These are phyloP conservation scores for Lecanicillium sp. DNA, from an alignment of 2,329 filamentous ascomycete species.

Conservation along the genomic window DNA sequence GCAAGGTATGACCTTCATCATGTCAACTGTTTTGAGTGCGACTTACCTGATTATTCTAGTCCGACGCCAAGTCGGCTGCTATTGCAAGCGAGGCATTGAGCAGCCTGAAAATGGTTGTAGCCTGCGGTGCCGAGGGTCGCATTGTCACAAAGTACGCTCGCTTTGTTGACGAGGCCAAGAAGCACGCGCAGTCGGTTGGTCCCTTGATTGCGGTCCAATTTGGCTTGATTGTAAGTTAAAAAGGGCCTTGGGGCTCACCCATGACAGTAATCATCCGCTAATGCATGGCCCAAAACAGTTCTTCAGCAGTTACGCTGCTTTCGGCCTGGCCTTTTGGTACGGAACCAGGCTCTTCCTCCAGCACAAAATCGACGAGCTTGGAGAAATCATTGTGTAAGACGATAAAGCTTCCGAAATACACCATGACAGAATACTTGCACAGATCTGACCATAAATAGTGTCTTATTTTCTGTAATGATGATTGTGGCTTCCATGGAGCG, in stretches of 20 bases:
- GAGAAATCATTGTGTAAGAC: slow-evolving; percentile 51
- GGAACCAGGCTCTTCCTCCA: slow-evolving; percentile 47
- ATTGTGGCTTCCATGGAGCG: slow-evolving; percentile 51
- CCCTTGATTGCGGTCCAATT: slow-evolving; percentile 50
- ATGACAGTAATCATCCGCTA: no score
- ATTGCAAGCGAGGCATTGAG: slow-evolving; percentile 57
- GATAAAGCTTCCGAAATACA: not conserved
- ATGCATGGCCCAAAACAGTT: slow-evolving; percentile 36
- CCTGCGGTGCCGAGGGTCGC: slow-evolving; percentile 54
- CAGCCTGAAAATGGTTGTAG: slow-evolving; percentile 55
- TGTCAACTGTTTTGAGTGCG: no score
- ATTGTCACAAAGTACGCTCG: slow-evolving; percentile 47
- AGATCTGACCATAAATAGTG: slow-evolving; percentile 24
- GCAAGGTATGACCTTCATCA: no score
- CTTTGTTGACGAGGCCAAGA: slow-evolving; percentile 49
- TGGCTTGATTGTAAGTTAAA: slow-evolving; percentile 36
- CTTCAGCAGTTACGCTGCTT: slow-evolving; percentile 46
- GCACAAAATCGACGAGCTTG: slow-evolving; percentile 41
- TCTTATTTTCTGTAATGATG: slow-evolving; percentile 54
- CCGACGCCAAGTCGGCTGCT: slow-evolving; percentile 52
- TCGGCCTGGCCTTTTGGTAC: slow-evolving; percentile 58
- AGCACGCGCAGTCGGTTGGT: slow-evolving; percentile 41
- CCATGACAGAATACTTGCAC: no score
- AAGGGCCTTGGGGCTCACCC: no score
- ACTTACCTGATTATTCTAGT: no score